Conservation (phyloP, 1,139 yeast genomes). For the Hansenula lynferdii region DNA sequence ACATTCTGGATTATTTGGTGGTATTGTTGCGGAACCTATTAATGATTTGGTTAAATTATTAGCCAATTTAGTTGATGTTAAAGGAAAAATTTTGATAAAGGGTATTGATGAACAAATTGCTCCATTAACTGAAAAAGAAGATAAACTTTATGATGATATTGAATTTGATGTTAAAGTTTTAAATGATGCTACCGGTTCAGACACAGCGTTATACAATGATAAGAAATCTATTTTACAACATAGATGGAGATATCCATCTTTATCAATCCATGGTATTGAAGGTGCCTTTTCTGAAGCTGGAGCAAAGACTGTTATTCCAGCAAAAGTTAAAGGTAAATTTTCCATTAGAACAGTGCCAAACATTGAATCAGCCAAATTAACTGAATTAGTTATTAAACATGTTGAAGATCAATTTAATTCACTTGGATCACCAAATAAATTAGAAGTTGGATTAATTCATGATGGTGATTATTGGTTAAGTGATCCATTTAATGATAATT, state of each 20-base stretch:
- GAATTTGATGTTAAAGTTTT: slow-evolving; percentile 83
- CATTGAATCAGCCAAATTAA: slow-evolving; percentile 76
- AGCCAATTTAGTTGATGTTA: slow-evolving; percentile 68
- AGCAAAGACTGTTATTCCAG: slow-evolving; percentile 97
- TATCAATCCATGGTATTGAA: slow-evolving; percentile 94
- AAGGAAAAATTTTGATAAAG: slow-evolving; percentile 81
- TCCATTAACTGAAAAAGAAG: slow-evolving; percentile 79
- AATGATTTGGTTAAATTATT: slow-evolving; percentile 80
- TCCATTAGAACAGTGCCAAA: slow-evolving; percentile 96
- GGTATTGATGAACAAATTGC: slow-evolving; percentile 95
- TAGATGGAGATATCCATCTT: slow-evolving; percentile 98
- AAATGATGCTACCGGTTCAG: slow-evolving; percentile 83
- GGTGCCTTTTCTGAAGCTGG: slow-evolving; percentile 96
- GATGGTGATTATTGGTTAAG: slow-evolving; percentile 97
- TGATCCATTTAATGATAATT: slow-evolving; percentile 88
- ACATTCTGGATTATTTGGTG: slow-evolving; percentile 98
- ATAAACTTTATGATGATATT: slow-evolving; percentile 72
- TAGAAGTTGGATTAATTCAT: slow-evolving; percentile 74
- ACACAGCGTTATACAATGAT: slow-evolving; percentile 71
- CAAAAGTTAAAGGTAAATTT: slow-evolving; percentile 90
- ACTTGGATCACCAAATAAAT: slow-evolving; percentile 70
- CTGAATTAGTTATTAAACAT: slow-evolving; percentile 69
- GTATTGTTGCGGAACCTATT: slow-evolving; percentile 97
- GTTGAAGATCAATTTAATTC: slow-evolving; percentile 60
- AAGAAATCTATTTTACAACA: slow-evolving; percentile 89